Evolutionary conservation across 1,284 basidiomycete species (phyloP).

Genomic region (Fomitopsis schrenkii): DNA sequence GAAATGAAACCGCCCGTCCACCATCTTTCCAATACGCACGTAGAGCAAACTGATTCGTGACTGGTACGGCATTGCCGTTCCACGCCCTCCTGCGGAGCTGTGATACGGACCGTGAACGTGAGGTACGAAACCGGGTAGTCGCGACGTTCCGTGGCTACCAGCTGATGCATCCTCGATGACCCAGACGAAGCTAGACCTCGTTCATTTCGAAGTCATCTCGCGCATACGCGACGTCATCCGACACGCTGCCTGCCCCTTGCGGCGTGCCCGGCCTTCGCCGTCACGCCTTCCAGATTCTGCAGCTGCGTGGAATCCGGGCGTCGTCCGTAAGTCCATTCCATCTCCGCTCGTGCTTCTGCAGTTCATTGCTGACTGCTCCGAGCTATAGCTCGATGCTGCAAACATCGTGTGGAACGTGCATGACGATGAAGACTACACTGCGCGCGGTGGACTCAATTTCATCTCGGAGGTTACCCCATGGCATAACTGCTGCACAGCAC

Average conservation of each 20-base stretch:
- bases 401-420: no score
- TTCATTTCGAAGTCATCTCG: not conserved
- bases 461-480: not conserved
- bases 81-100: not conserved
- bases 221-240: not conserved
- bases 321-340: not conserved
- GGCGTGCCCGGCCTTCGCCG: not conserved
- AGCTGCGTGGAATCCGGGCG: not conserved
- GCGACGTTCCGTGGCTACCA: not conserved
- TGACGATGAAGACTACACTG: not conserved
- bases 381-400: not conserved
- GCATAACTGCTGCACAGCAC: not conserved
- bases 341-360: not conserved
- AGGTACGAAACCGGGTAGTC: not conserved
- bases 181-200: not conserved
- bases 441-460: not conserved
- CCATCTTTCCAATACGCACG: not conserved
- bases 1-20: not conserved
- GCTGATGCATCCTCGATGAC: not conserved
- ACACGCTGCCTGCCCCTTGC: not conserved
- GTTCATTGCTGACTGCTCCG: not conserved
- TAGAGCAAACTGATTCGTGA: not conserved
- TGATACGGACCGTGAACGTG: not conserved
- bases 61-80: not conserved
- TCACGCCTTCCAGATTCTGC: not conserved